Evolutionary conservation across 1,284 basidiomycete genomes (phyloP).

Genomic region (Ceratobasidium sp.): DNA sequence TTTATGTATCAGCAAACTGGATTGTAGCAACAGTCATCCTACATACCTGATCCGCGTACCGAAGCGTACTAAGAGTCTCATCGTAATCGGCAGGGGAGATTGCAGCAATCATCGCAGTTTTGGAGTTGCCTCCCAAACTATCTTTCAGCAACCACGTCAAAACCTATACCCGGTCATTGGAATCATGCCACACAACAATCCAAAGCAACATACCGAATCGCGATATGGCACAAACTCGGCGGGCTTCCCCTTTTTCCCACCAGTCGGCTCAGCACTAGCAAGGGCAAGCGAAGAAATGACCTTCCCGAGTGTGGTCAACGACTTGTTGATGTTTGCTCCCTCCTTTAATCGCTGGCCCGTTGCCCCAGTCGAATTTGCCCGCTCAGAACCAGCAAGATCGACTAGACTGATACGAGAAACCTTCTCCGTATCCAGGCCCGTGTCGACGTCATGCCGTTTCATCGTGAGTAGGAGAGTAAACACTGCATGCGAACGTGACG

Average conservation of each 20-base stretch:
- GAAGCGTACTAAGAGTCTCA: constrained; percentile 93
- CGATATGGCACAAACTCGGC: constrained; percentile 95
- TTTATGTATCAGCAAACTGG: background rate
- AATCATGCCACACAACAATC: constrained; percentile 8
- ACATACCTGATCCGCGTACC: constrained; percentile 88
- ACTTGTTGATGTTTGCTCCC: constrained; percentile 98
- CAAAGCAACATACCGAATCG: constrained; percentile 75
- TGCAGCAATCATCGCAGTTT: constrained; percentile 98
- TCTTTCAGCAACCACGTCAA: constrained; percentile 99
- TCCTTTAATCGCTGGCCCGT: constrained; percentile 95
- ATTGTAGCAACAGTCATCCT: no score
- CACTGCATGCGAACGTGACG: constrained; percentile 96
- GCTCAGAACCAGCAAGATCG: constrained; percentile 97
- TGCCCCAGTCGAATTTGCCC: constrained; percentile 97
- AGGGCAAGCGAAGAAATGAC: constrained; percentile 94
- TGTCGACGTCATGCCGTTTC: constrained; percentile 84
- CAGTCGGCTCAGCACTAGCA: constrained; percentile 76
- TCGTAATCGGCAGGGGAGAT: constrained; percentile 99
- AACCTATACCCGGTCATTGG: constrained; percentile 64
- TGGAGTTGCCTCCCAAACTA: constrained; percentile 94
- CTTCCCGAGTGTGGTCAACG: constrained; percentile 95
- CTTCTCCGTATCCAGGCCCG: constrained; percentile 93
- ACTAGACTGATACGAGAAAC: constrained; percentile 96
- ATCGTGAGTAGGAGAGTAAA: constrained; percentile 95
- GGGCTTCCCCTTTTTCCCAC: constrained; percentile 84